Conservation (phyloP, 2,329 filamentous ascomycete genomes). For the Penicillium sp. region DNA sequence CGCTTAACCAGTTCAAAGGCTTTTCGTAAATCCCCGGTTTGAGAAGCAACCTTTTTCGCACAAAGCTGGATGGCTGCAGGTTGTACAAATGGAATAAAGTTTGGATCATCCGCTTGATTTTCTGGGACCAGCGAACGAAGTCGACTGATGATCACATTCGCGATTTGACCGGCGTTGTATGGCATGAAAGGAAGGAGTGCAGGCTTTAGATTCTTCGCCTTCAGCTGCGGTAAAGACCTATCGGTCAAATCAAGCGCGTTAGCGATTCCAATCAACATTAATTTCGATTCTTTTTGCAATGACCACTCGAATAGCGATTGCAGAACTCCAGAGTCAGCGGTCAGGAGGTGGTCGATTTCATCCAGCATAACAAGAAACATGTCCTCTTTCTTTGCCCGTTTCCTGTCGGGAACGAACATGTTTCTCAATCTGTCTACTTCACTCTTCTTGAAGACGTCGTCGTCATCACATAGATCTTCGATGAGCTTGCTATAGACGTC, state of each 20-base stretch:
- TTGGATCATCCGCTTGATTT: constrained; percentile 48
- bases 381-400: constrained; percentile 38
- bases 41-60: constrained; percentile 90
- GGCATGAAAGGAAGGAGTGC: constrained; percentile 89
- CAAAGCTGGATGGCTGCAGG: constrained; percentile 93
- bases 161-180: constrained; percentile 86
- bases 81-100: constrained; percentile 85
- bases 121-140: constrained; percentile 73
- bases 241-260: constrained; percentile 96
- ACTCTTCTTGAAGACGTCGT: constrained; percentile 67
- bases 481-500: constrained; percentile 83
- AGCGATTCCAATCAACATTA: constrained; percentile 89
- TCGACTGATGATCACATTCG: constrained; percentile 81
- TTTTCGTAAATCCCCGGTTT: constrained; percentile 92
- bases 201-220: constrained; percentile 89
- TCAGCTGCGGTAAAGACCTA: constrained; percentile 89
- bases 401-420: constrained; percentile 70
- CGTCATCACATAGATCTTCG: constrained; percentile 68
- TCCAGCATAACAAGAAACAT: constrained; percentile 87
- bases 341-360: constrained; percentile 93
- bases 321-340: constrained; percentile 83
- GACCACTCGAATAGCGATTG: constrained; percentile 99
- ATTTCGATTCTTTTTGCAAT: constrained; percentile 75
- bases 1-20: constrained; percentile 93
- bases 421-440: constrained; percentile 71